These are phyloP conservation scores for Hypoxylon sp. DNA, from an alignment of 2,329 filamentous ascomycete species.

Conservation along the genomic window DNA sequence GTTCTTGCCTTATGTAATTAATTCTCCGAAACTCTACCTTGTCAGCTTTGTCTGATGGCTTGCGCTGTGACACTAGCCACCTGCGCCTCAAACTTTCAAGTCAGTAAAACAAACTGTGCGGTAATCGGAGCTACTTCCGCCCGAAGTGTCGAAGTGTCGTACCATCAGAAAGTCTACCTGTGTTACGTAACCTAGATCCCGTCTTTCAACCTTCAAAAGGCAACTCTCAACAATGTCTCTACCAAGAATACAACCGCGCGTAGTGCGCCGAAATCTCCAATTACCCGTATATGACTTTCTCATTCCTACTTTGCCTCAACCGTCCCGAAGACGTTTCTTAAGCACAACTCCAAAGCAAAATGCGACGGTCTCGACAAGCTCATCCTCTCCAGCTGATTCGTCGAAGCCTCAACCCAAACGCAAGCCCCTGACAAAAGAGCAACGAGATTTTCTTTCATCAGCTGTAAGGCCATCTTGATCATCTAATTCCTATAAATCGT, in stretches of 20 bases:
- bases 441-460: slow-evolving; percentile 81
- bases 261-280: slow-evolving; percentile 44
- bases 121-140: neutral
- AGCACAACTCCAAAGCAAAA: slow-evolving; percentile 43
- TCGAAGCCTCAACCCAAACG: slow-evolving; percentile 60
- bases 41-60: too few relatives aligned
- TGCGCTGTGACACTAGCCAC: neutral
- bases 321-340: slow-evolving; percentile 47
- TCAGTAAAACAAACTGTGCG: neutral
- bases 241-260: slow-evolving; percentile 41
- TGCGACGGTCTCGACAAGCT: slow-evolving; percentile 47
- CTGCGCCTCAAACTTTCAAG: neutral
- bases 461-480: slow-evolving; percentile 66
- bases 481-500: slow-evolving; percentile 13
- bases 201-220: neutral
- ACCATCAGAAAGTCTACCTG: neutral
- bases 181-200: neutral
- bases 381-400: slow-evolving; percentile 50
- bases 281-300: slow-evolving; percentile 58
- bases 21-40: slow-evolving; percentile 10
- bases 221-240: slow-evolving; percentile 46
- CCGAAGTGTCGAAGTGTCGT: slow-evolving; percentile 14
- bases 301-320: slow-evolving; percentile 54
- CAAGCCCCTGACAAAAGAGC: slow-evolving; percentile 76
- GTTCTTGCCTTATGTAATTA: slow-evolving; percentile 6